phyloP scores from a whole-genome alignment of 768 basidiomycete genomes.

The Lactarius hatsudake region DNA sequence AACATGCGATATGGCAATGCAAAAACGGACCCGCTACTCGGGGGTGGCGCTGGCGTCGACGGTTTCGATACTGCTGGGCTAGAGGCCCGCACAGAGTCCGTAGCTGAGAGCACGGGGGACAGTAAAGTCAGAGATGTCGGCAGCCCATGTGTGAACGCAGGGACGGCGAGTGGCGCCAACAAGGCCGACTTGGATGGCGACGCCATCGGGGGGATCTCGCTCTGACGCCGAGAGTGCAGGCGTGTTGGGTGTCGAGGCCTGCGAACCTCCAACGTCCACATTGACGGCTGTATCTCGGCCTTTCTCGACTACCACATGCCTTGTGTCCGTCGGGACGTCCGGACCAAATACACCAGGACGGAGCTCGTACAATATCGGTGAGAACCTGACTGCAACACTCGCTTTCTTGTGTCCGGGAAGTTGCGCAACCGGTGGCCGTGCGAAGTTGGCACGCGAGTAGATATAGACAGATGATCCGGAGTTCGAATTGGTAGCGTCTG shows the following conservation, averaged over 20 bases:
- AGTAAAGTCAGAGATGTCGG: constrained; percentile 29
- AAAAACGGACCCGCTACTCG: constrained; percentile 65
- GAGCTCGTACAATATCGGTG: constrained; percentile 90
- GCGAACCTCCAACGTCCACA: constrained; percentile 44
- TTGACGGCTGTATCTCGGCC: constrained; percentile 59
- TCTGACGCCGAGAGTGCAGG: constrained; percentile 21
- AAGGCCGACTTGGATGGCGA: constrained; percentile 27
- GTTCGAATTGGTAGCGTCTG: constrained; percentile 39
- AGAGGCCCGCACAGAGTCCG: constrained; percentile 37
- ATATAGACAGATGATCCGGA: constrained; percentile 78
- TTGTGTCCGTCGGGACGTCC: constrained; percentile 41
- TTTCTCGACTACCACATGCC: constrained; percentile 63
- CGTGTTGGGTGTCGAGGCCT: constrained; percentile 17
- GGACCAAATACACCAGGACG: constrained; percentile 51
- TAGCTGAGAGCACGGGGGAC: constrained; percentile 58
- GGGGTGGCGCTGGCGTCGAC: constrained; percentile 51
- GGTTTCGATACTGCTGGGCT: constrained; percentile 34
- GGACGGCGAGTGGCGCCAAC: constrained; percentile 26
- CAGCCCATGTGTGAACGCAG: constrained; percentile 8
- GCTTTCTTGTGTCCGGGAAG: constrained; percentile 96
- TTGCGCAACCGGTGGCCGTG: constrained; percentile 89
- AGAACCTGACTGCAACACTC: constrained; percentile 90
- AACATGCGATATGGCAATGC: constrained; percentile 91
- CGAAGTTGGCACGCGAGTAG: constrained; percentile 93
- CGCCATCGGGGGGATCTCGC: constrained; percentile 24